Evolutionary conservation across 2,329 filamentous ascomycete species (phyloP), one percentile per base, ranked within the genome.

Genomic region (Pyrenophora seminiperda): DNA sequence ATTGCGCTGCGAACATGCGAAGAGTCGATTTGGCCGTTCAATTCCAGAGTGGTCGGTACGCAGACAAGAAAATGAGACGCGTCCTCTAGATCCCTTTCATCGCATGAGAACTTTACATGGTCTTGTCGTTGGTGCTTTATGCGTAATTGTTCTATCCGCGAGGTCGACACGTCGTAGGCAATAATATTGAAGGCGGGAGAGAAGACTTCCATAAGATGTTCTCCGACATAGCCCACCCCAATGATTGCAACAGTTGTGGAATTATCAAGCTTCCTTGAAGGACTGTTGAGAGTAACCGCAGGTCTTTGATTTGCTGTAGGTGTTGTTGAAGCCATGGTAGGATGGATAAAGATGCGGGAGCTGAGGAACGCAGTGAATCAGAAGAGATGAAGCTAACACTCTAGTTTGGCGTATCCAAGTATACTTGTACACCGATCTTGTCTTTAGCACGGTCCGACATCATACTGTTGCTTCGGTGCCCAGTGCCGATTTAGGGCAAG

Each of bases 41-140:
- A 65, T 6, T 71, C 68, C 7, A 82, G 68, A 1, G 80, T 73
- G 0, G 81, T 82, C 1, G 81, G 80, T 3, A 83, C 80, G 0
- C 80, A 76, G 51, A 83, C 78, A 33, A 82, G 75, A 44, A 81
- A 81, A 61, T 82, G 79, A 1, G 78, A 81, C 3, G 77, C 80
- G 11, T 41, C 20, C 5, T 18, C 13, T 13, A 42, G 33, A 19
- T 41, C 39, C 3, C 3, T 41, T 15, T 41, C 27, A 14, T 47
- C 24, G 7, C 2, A 27, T 9, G 48, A 47, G 32, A 51, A 41
- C 15, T 17, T 41, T 15, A 38, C 32, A 27, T 22, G 31, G 19
- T 17, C 11, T 13, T 18, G 32, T 15, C 3, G 14, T 2, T 38
- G 32, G 18, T 41, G 27, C 20, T 41, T 47, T 32, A 15, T 40